Percentiles rank a stretch among this genome's conserved stretches.
Evolutionary conservation across 352 stramenopile species (phyloP).

Genomic region (Aphanomyces stellatus): DNA sequence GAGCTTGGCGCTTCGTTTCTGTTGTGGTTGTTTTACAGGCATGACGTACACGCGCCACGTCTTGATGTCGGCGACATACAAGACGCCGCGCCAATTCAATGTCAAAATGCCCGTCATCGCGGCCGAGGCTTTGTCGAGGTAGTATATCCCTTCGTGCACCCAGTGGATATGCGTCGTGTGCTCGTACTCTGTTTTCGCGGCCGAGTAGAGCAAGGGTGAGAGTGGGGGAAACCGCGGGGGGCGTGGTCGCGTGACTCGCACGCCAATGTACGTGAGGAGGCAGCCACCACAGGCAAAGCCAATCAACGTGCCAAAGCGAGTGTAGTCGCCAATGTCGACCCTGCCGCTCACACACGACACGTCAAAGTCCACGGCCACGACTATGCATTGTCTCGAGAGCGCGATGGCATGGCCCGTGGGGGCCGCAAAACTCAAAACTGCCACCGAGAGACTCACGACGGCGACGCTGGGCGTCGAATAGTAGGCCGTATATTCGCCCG

Average conservation of each 20-base stretch:
- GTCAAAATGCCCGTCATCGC: neutral
- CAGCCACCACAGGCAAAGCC: neutral
- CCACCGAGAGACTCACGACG: neutral
- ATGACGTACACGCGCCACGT: slow-evolving; percentile 6
- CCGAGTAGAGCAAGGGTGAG: neutral
- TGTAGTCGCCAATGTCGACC: neutral
- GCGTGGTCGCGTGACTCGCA: neutral
- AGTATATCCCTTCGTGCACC: no score
- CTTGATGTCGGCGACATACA: slow-evolving; percentile 8
- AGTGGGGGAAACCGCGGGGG: neutral
- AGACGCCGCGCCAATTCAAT: neutral
- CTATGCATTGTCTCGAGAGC: neutral
- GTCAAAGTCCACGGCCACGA: neutral
- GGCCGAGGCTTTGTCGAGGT: neutral
- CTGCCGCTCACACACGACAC: neutral
- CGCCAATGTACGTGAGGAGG: no score
- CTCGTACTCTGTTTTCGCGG: no score
- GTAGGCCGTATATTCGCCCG: neutral
- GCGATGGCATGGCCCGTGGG: neutral
- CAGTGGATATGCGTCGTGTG: neutral
- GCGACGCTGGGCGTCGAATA: neutral
- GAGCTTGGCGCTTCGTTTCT: no score
- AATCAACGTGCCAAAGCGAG: neutral
- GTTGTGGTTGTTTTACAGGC: no score
- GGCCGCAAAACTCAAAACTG: neutral